Percentiles rank a stretch among this genome's conserved stretches.
phyloP scores from a whole-genome alignment of 2,329 filamentous ascomycete species.

The Fusarium sp. region DNA sequence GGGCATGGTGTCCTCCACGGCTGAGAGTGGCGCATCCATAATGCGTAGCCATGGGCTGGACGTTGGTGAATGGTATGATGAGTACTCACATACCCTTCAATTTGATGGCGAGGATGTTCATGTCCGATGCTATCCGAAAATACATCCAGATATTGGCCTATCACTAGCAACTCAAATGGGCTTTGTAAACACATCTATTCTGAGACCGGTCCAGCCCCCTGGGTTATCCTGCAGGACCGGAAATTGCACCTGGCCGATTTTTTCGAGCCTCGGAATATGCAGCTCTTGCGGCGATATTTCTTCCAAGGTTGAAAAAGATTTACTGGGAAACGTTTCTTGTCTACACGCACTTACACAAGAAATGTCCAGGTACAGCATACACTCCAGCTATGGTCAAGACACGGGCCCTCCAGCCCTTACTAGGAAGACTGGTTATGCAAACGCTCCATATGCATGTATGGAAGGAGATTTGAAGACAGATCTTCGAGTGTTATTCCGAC shows the following conservation, averaged over 20 bases:
- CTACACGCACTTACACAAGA: no score
- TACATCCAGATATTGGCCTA: background rate
- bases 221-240: background rate
- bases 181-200: background rate
- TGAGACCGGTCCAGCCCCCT: background rate
- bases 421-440: background rate
- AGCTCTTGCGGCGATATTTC: slow-evolving; percentile 2
- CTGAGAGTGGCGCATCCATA: background rate
- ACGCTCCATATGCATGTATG: background rate
- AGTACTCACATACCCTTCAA: no score
- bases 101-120: background rate
- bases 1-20: background rate
- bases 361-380: background rate
- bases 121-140: background rate
- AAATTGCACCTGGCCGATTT: slow-evolving; percentile 8
- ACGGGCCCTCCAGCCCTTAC: background rate
- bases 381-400: background rate
- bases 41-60: background rate
- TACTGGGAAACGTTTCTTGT: background rate
- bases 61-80: background rate
- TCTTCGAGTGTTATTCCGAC: background rate
- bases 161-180: background rate
- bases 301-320: background rate
- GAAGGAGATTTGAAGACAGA: background rate
- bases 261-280: slow-evolving; percentile 2